These are phyloP conservation scores for Talaromyces liani DNA, from an alignment of 495 filamentous ascomycete genomes.

Conservation along the genomic window DNA sequence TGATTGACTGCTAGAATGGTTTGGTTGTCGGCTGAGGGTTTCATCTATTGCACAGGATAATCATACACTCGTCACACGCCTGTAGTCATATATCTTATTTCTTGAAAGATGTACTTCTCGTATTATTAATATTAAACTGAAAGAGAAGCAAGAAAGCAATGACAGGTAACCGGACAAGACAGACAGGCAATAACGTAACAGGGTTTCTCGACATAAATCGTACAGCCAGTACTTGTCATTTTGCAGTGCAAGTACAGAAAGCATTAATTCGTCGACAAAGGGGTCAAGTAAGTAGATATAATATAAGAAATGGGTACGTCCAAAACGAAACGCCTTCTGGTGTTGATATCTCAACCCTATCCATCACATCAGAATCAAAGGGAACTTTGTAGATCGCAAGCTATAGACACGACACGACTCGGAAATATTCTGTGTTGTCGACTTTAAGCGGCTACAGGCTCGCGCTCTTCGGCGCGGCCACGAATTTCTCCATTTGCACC, in stretches of 20 bases:
- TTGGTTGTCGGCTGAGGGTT: background rate
- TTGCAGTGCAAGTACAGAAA: background rate
- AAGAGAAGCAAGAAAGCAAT: background rate
- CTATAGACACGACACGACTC: constrained; percentile 4
- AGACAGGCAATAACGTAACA: background rate
- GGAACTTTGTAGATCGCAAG: background rate
- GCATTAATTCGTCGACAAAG: background rate
- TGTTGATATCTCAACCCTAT: background rate
- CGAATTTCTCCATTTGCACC: constrained; percentile 45
- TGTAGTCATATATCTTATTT: too few relatives aligned
- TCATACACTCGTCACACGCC: background rate
- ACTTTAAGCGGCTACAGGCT: constrained; percentile 5
- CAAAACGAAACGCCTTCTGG: background rate
- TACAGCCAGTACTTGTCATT: background rate
- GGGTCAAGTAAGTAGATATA: background rate
- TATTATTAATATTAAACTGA: background rate
- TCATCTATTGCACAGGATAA: background rate
- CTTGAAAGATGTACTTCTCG: background rate
- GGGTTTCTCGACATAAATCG: background rate
- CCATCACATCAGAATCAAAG: background rate
- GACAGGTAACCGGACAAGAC: background rate
- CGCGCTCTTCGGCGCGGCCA: constrained; percentile 55
- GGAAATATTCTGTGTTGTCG: background rate
- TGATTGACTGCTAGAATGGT: constrained; percentile 1
- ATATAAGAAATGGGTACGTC: background rate